Base-by-base conservation (phyloP, 1,139 yeast species). In the Suhomyces coccinellae region DNA sequence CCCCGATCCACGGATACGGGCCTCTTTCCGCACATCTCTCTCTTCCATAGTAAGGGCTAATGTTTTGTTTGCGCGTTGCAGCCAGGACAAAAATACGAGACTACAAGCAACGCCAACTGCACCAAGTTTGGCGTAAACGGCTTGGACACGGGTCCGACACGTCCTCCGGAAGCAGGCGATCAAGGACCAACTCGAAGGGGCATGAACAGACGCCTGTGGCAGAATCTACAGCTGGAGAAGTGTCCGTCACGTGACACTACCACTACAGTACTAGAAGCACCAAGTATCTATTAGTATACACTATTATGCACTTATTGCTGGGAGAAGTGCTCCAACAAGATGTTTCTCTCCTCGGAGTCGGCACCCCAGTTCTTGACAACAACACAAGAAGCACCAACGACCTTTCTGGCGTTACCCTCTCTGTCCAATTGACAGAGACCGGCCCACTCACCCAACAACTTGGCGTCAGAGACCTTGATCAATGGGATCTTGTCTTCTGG, bases 291-390 rank as follows among this genome's bases (percentile, higher is more conserved):
- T 47, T 50, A 51, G 36, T 49, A 49, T 49, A 51, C 54, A 51
- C 33, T 39, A 40, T 33, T 32, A n/a, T n/a, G n/a, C 28, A 70
- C 62, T 71, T 81, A 82, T 78, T 88, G 91, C 76, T 87, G 88
- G 69, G 96, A 85, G 78, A 93, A 90, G 85, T 89, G 93, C 79
- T 90, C 95, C 77, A 93, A 85, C 75, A 93, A 86, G 78, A 89
- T 87, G 83, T 84, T 81, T 83, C 98, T 91, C 82, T 91, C 99
- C 70, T 86, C 95, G 68, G 98, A 87, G 79, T 91, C 97, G 72
- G 90, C 96, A 87, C 99, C 99, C 98, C 98, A 93, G 95, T 89
- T 86, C 85, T 88, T 90, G 83, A 93, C 90, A 69, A 93, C 99
- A 71, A 93, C 98, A 79, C 96, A 93, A 68, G 98, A 91, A 77